These are phyloP conservation scores for Trifolium pratense DNA, from an alignment of 306 rosid species.

Conservation along the genomic window DNA sequence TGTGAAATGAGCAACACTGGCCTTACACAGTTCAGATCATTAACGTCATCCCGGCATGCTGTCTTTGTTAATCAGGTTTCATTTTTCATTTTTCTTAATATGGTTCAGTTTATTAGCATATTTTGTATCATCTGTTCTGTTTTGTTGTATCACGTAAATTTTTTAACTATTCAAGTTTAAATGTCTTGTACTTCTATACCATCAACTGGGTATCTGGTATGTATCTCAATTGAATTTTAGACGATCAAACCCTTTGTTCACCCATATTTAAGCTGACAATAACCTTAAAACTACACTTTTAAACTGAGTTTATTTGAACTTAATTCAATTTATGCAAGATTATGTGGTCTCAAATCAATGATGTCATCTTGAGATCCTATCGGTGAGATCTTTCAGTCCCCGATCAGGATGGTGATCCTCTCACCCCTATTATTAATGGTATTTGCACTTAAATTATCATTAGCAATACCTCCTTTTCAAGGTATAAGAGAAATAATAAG, in stretches of 20 bases:
- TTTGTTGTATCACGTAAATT: slow-evolving; percentile 1
- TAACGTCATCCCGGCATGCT: slow-evolving; percentile 47
- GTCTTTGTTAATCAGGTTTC: slow-evolving; percentile 73
- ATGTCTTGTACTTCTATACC: not conserved
- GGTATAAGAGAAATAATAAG: no score
- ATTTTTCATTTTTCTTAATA: slow-evolving; percentile 15
- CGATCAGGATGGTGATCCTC: no score
- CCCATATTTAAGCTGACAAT: not conserved
- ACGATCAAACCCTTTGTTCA: not conserved
- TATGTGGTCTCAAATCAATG: not conserved
- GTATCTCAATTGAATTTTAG: not conserved
- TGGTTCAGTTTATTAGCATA: not conserved
- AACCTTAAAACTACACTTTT: not conserved
- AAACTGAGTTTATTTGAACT: no score
- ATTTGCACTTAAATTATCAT: no score
- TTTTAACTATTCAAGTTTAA: slow-evolving; percentile 24
- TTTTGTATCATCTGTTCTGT: slow-evolving; percentile 13
- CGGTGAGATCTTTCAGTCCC: no score
- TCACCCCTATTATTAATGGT: no score
- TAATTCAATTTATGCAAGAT: not conserved
- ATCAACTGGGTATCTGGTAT: not conserved
- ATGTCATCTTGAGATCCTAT: not conserved
- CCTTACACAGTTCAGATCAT: slow-evolving; percentile 38
- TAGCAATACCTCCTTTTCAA: no score
- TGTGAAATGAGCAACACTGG: slow-evolving; percentile 48